A percentile compares a stretch with the other conserved stretches of the same genome.
Conservation (phyloP, 164 flowering plant genomes). For the Buxus sempervirens region DNA sequence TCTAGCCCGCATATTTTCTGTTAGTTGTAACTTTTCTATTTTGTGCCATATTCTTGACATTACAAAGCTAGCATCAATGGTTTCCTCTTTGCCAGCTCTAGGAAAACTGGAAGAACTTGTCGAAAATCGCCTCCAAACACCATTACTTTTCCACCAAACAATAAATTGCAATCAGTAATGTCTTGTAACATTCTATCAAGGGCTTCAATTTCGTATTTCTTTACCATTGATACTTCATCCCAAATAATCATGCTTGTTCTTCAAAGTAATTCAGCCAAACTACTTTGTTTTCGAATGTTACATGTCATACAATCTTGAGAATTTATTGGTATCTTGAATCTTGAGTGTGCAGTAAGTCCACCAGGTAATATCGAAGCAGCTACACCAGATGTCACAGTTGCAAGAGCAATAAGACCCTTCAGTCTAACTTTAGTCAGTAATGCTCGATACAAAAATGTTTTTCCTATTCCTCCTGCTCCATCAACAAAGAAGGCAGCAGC, state of each 20-base stretch:
- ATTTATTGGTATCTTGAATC: constrained; percentile 20
- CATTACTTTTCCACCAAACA: constrained; percentile 13
- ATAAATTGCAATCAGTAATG: not conserved
- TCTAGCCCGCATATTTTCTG: constrained; percentile 10
- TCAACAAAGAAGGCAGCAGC: constrained; percentile 15
- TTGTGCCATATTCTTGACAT: constrained; percentile 8
- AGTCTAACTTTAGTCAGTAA: constrained; percentile 12
- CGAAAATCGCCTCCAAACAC: constrained; percentile 10
- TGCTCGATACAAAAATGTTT: constrained; percentile 18
- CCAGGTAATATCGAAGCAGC: constrained; percentile 14
- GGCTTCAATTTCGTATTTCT: not conserved
- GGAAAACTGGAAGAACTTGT: constrained; percentile 8
- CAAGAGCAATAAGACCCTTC: constrained; percentile 8
- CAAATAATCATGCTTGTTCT: constrained; percentile 6
- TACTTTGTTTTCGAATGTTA: constrained; percentile 8
- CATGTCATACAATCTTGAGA: not conserved
- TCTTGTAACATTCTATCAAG: constrained; percentile 12
- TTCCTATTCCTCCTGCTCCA: constrained; percentile 20
- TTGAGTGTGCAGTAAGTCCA: constrained; percentile 27
- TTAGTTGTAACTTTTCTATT: not conserved
- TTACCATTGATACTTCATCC: constrained; percentile 17
- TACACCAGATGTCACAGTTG: constrained; percentile 17
- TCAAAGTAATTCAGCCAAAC: not conserved
- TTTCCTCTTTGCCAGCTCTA: not conserved
- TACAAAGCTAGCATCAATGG: constrained; percentile 2